phyloP scores from a whole-genome alignment of 345 rosid species.

The Hypericum perforatum region DNA sequence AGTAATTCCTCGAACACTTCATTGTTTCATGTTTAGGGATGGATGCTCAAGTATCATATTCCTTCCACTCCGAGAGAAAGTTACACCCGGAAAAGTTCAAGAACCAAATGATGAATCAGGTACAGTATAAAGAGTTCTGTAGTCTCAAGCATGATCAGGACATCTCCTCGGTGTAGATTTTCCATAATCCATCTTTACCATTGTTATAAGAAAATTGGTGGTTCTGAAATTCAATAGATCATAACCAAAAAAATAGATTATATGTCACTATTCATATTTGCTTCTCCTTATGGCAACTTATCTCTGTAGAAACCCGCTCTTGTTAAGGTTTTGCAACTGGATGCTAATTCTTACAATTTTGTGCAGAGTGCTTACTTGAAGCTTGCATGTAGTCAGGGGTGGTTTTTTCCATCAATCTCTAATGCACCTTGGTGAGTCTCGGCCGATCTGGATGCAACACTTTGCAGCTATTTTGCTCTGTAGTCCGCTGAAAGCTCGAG shows the following conservation, averaged over 20 bases:
- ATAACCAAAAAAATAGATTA: too few species aligned
- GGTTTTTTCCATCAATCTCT: conserved; percentile 67
- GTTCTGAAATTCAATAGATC: too few species aligned
- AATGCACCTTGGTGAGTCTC: conserved; percentile 62
- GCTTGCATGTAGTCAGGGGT: conserved; percentile 94
- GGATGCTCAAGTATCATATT: conserved; percentile 95
- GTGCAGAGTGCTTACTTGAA: conserved; percentile 66
- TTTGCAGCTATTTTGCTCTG: neutral
- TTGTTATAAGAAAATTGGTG: too few species aligned
- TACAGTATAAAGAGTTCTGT: too few species aligned
- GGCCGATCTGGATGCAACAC: neutral
- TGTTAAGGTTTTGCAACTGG: too few species aligned
- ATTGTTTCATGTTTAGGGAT: conserved; percentile 43
- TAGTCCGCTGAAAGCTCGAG: too few species aligned
- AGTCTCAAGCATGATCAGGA: too few species aligned
- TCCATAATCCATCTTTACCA: neutral
- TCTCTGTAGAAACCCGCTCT: too few species aligned
- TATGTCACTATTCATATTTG: too few species aligned
- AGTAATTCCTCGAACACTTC: too few species aligned
- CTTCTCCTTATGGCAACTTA: too few species aligned
- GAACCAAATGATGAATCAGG: conserved; percentile 93
- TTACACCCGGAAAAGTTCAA: conserved; percentile 83
- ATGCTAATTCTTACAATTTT: neutral
- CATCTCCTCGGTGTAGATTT: neutral
- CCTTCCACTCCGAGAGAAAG: conserved; percentile 76